These are phyloP conservation scores for Papiliotrema nemorosa DNA, from an alignment of 1,284 basidiomycete species.

Conservation along the genomic window DNA sequence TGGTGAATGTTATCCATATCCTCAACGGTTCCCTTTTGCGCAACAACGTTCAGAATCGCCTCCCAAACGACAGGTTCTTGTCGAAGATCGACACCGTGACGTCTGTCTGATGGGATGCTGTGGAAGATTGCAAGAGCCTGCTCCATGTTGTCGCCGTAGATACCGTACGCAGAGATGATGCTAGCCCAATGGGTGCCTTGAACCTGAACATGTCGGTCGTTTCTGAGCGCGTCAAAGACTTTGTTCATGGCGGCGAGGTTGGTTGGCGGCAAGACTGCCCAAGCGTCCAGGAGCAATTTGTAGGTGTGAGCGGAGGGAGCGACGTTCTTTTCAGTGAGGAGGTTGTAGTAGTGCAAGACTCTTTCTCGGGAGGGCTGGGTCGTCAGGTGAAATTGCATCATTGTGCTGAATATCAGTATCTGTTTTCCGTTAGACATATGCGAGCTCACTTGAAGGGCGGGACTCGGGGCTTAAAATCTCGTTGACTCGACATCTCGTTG, in stretches of 20 bases:
- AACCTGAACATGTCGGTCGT: conserved; percentile 58
- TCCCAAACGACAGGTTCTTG: conserved; percentile 89
- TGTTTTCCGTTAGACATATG: neutral
- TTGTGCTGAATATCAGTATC: conserved; percentile 66
- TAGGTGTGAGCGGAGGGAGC: conserved; percentile 83
- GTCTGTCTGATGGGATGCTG: conserved; percentile 59
- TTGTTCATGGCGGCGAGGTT: conserved; percentile 71
- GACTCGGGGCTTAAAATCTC: conserved; percentile 78
- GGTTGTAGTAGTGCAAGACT: conserved; percentile 72
- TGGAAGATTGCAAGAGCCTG: conserved; percentile 76
- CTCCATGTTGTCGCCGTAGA: conserved; percentile 70
- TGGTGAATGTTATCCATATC: conserved; percentile 68
- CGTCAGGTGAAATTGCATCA: conserved; percentile 95
- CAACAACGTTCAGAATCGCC: conserved; percentile 81
- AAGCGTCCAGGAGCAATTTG: conserved; percentile 90
- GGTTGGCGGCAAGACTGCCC: conserved; percentile 80
- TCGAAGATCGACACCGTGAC: conserved; percentile 38
- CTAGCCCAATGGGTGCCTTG: conserved; percentile 88
- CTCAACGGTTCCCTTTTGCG: conserved; percentile 73
- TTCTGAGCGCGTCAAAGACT: conserved; percentile 63
- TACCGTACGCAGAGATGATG: conserved; percentile 86
- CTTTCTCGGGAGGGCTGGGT: conserved; percentile 79
- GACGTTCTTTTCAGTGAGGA: conserved; percentile 64
- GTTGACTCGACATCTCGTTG: conserved; percentile 72
- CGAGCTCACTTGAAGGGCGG: conserved; percentile 65